These are phyloP conservation scores for Cryptococcus deneoformans DNA, from an alignment of 1,284 basidiomycete genomes.

Conservation along the genomic window DNA sequence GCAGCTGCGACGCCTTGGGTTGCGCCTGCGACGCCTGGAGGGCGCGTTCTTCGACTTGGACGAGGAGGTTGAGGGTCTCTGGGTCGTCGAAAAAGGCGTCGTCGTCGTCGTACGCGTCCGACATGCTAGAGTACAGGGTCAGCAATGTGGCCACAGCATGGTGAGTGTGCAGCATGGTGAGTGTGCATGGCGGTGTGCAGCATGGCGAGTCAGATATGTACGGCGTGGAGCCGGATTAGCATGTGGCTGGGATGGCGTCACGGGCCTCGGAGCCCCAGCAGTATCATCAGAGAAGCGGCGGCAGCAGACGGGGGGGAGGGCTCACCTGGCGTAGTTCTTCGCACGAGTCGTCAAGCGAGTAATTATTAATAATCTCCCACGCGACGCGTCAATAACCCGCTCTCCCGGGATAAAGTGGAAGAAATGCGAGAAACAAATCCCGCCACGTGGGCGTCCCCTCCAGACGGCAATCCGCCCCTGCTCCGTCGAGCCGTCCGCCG, in stretches of 20 bases:
- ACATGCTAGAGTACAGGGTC: conserved; percentile 6
- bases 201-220: too few relatives aligned
- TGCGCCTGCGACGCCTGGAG: conserved; percentile 16
- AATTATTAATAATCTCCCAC: too few relatives aligned
- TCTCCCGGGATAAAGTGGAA: too few relatives aligned
- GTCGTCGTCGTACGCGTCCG: conserved; percentile 40
- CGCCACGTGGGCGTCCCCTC: conserved; percentile 9
- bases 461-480: conserved; percentile 8
- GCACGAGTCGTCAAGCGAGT: too few relatives aligned
- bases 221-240: conserved; percentile 8
- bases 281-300: conserved; percentile 8
- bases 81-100: conserved; percentile 35
- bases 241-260: conserved; percentile 19
- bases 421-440: neutral
- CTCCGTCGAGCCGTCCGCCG: neutral
- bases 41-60: conserved; percentile 28
- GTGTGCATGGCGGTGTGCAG: too few relatives aligned
- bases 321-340: too few relatives aligned
- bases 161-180: too few relatives aligned
- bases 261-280: conserved; percentile 17
- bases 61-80: conserved; percentile 27
- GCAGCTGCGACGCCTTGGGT: neutral
- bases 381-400: too few relatives aligned
- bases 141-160: too few relatives aligned
- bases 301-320: neutral